Evolutionary conservation across 2,329 filamentous ascomycete species (phyloP).

Genomic region (Scytalidium sp.): DNA sequence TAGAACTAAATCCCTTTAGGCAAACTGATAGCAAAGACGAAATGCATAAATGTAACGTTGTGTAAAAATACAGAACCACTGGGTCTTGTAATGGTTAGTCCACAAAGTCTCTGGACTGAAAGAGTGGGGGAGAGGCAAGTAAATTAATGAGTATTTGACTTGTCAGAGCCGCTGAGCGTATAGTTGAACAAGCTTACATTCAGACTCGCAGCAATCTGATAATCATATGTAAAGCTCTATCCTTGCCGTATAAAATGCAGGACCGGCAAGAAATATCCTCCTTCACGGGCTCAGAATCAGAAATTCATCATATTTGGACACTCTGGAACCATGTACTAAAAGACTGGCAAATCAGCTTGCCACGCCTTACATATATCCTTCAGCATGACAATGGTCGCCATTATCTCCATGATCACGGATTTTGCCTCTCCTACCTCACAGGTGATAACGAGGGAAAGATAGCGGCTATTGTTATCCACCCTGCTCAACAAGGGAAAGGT

Average conservation of each 20-base stretch:
- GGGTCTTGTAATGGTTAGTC: background rate
- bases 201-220: no score
- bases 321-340: background rate
- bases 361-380: background rate
- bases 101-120: background rate
- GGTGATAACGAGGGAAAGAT: background rate
- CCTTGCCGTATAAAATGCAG: background rate
- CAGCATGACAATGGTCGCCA: background rate
- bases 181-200: no score
- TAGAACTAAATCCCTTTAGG: no score
- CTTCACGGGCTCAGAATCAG: background rate
- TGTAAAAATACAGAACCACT: background rate
- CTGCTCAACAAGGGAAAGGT: slow-evolving; percentile 34
- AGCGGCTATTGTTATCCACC: slow-evolving; percentile 28
- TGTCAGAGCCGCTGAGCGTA: no score
- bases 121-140: background rate
- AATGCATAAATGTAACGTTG: background rate
- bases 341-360: background rate
- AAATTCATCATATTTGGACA: background rate
- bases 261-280: background rate
- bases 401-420: background rate
- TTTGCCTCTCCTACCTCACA: background rate
- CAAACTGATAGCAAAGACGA: no score
- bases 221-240: no score
- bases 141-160: no score